Evolutionary conservation across 2,329 filamentous ascomycete species (phyloP).

Genomic region (Calonectria pseudoreteaudii): DNA sequence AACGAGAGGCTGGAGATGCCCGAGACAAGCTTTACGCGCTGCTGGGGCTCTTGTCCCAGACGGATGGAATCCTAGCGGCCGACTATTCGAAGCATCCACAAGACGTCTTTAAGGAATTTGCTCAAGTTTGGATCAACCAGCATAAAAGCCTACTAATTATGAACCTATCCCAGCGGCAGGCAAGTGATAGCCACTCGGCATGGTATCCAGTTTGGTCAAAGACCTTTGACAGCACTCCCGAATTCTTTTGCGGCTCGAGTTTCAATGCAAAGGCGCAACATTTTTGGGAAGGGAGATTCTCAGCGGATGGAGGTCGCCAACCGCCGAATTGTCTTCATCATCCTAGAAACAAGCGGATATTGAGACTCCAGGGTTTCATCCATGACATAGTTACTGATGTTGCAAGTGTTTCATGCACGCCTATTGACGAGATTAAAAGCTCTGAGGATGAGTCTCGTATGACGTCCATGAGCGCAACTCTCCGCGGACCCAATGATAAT

Average conservation of each 20-base stretch:
- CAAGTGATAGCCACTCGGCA: background rate
- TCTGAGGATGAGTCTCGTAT: background rate
- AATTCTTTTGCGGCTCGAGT: background rate
- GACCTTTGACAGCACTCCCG: background rate
- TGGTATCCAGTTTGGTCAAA: background rate
- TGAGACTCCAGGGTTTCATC: background rate
- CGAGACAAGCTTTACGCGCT: background rate
- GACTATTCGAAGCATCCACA: background rate
- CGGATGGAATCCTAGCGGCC: background rate
- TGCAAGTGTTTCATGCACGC: background rate
- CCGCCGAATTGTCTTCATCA: background rate
- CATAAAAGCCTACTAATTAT: background rate
- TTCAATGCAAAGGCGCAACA: background rate
- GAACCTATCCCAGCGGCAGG: background rate
- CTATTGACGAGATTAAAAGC: background rate
- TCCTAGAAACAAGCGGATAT: background rate
- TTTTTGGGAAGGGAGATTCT: background rate
- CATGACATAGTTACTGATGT: background rate
- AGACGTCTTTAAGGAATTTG: background rate
- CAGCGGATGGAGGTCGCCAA: background rate
- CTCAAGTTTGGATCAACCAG: background rate
- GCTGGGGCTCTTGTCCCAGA: background rate
- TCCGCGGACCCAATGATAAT: background rate
- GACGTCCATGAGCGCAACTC: background rate
- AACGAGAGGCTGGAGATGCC: background rate